These are phyloP conservation scores for Suillus spraguei DNA, from an alignment of 768 basidiomycete genomes.

Conservation along the genomic window DNA sequence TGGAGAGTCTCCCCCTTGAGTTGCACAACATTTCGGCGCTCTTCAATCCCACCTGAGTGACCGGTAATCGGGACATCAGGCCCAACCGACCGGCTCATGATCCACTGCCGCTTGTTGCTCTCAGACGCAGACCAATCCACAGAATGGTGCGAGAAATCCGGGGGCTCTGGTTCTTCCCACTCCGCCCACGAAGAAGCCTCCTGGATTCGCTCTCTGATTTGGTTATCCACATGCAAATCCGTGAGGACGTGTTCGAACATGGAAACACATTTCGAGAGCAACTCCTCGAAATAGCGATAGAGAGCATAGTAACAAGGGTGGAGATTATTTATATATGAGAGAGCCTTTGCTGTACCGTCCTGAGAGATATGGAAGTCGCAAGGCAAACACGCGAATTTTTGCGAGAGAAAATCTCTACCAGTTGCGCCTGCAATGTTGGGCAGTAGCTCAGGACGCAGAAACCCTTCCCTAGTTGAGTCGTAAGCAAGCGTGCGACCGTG, in stretches of 20 bases:
- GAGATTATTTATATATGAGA: conserved; percentile 59
- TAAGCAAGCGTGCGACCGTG: conserved; percentile 43
- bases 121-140: conserved; percentile 48
- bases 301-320: conserved; percentile 36
- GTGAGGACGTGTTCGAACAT: conserved; percentile 55
- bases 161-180: conserved; percentile 53
- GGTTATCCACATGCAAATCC: conserved; percentile 53
- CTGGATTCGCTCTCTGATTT: conserved; percentile 43
- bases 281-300: conserved; percentile 35
- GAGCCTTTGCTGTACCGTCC: conserved; percentile 33
- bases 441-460: conserved; percentile 30
- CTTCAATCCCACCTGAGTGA: conserved; percentile 50
- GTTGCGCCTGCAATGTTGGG: conserved; percentile 23
- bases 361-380: conserved; percentile 42
- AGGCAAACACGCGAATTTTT: conserved; percentile 45
- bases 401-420: conserved; percentile 44
- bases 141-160: conserved; percentile 51
- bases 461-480: conserved; percentile 18
- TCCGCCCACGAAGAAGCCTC: conserved; percentile 42
- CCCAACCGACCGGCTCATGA: conserved; percentile 43
- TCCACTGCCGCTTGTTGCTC: conserved; percentile 44
- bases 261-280: conserved; percentile 43
- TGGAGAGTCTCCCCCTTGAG: conserved; percentile 44
- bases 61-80: conserved; percentile 46
- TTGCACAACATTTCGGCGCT: conserved; percentile 39